Evolutionary conservation across 2,329 filamentous ascomycete genomes (phyloP).

Genomic region (Colletotrichum destructivum): DNA sequence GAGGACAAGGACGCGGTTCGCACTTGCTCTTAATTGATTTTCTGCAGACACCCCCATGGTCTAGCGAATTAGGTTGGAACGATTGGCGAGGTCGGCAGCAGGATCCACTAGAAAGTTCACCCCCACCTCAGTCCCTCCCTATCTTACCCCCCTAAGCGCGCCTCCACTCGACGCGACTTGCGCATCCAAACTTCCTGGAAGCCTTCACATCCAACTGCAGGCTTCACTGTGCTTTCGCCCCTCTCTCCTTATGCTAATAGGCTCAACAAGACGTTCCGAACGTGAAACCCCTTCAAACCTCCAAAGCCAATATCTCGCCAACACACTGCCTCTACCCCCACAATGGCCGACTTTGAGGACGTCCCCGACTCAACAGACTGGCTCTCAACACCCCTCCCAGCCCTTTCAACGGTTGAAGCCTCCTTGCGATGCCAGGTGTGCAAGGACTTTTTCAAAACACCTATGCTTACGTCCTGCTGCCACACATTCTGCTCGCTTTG

Average conservation of each 20-base stretch:
- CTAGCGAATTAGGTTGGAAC: neutral
- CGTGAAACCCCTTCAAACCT: neutral
- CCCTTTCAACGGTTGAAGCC: conserved; percentile 81
- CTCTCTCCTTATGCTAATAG: neutral
- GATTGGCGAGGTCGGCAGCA: conserved; percentile 28
- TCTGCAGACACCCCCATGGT: neutral
- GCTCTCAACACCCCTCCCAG: conserved; percentile 78
- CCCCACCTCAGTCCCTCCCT: neutral
- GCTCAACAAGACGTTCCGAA: neutral
- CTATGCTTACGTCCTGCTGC: conserved; percentile 93
- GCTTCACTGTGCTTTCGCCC: neutral
- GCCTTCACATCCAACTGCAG: neutral
- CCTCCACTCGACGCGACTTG: conserved; percentile 39
- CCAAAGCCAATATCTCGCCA: neutral
- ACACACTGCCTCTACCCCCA: conserved; percentile 1
- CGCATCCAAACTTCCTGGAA: neutral
- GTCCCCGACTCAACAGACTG: conserved; percentile 89
- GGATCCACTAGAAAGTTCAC: conserved; percentile 23
- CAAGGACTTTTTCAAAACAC: conserved; percentile 96
- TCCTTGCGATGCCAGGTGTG: conserved; percentile 95
- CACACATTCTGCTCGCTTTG: conserved; percentile 98
- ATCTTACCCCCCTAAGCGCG: conserved; percentile 21
- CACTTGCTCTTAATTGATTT: conserved; percentile 38
- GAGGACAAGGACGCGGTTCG: conserved; percentile 28
- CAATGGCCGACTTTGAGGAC: conserved; percentile 57